A percentile compares a stretch with the other conserved stretches of the same genome.
Evolutionary conservation across 345 rosid species (phyloP).

Genomic region (Aquilaria sinensis): DNA sequence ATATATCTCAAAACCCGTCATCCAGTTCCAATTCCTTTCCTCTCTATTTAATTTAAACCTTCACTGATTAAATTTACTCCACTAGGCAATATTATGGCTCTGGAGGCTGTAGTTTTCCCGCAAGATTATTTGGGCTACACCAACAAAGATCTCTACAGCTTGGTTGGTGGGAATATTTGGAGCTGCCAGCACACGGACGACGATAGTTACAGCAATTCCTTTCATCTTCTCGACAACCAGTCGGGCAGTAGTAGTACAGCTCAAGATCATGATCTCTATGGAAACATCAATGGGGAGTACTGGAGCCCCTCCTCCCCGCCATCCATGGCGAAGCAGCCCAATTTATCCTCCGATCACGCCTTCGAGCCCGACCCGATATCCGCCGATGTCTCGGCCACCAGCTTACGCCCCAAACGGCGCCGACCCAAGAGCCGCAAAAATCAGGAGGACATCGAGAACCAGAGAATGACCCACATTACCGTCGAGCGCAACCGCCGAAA

Average conservation of each 20-base stretch:
- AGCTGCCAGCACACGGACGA: conserved; percentile 24
- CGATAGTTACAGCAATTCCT: conserved; percentile 17
- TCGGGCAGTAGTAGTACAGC: conserved; percentile 11
- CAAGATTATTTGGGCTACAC: conserved; percentile 40
- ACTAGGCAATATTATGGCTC: conserved; percentile 39
- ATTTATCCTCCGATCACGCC: conserved; percentile 18
- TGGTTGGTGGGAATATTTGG: conserved; percentile 31
- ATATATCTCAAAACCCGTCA: too few species aligned
- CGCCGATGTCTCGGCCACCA: background rate
- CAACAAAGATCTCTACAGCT: conserved; percentile 38
- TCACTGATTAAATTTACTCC: too few species aligned
- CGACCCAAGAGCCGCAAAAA: conserved; percentile 58
- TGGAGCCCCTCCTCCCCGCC: conserved; percentile 22
- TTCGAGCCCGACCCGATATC: conserved; percentile 4
- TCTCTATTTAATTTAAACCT: too few species aligned
- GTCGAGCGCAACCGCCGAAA: conserved; percentile 94
- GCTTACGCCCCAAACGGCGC: conserved; percentile 44
- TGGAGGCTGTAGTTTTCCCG: conserved; percentile 55
- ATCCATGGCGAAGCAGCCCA: conserved; percentile 15
- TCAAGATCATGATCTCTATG: conserved; percentile 17
- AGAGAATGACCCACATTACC: conserved; percentile 97
- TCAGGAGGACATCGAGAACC: conserved; percentile 79
- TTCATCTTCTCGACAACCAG: conserved; percentile 36
- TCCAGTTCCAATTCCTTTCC: too few species aligned
- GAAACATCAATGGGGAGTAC: conserved; percentile 18